Evolutionary conservation across 768 basidiomycete species (phyloP).

Genomic region (Mycena albidolilacea): DNA sequence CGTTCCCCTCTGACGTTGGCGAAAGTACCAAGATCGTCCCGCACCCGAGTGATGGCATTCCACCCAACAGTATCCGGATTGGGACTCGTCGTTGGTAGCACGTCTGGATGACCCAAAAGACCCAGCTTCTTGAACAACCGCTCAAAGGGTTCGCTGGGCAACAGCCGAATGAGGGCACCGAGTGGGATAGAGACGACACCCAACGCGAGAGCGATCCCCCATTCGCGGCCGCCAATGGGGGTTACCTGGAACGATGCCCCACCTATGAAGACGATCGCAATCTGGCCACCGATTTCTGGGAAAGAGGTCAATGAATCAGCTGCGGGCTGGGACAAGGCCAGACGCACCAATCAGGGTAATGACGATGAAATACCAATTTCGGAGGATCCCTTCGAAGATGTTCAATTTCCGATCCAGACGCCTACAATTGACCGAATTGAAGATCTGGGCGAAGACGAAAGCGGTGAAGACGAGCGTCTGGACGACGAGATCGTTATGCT

Average conservation of each 20-base stretch:
- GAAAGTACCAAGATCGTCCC: conserved; percentile 90
- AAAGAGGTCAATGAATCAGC: background rate
- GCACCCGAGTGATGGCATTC: conserved; percentile 87
- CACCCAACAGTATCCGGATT: conserved; percentile 70
- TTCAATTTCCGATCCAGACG: too few species aligned
- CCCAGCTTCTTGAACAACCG: conserved; percentile 66
- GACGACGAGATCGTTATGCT: conserved; percentile 61
- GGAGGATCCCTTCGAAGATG: too few species aligned
- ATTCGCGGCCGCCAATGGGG: conserved; percentile 83
- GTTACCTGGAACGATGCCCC: conserved; percentile 94
- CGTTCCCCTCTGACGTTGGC: conserved; percentile 91
- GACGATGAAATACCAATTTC: too few species aligned
- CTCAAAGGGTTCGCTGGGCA: conserved; percentile 88
- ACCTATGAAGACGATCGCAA: conserved; percentile 45
- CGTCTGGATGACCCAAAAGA: conserved; percentile 75
- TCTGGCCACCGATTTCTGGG: conserved; percentile 88
- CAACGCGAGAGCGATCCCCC: conserved; percentile 93
- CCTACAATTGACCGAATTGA: too few species aligned
- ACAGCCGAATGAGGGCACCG: conserved; percentile 82
- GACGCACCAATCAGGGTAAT: conserved; percentile 56
- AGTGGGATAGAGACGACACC: conserved; percentile 91
- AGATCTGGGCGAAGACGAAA: conserved; percentile 95
- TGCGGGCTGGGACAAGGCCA: background rate
- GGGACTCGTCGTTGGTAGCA: conserved; percentile 74
- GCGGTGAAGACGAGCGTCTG: conserved; percentile 62